Evolutionary conservation across 2,329 filamentous ascomycete genomes (phyloP).

Genomic region (Colletotrichum sp.): DNA sequence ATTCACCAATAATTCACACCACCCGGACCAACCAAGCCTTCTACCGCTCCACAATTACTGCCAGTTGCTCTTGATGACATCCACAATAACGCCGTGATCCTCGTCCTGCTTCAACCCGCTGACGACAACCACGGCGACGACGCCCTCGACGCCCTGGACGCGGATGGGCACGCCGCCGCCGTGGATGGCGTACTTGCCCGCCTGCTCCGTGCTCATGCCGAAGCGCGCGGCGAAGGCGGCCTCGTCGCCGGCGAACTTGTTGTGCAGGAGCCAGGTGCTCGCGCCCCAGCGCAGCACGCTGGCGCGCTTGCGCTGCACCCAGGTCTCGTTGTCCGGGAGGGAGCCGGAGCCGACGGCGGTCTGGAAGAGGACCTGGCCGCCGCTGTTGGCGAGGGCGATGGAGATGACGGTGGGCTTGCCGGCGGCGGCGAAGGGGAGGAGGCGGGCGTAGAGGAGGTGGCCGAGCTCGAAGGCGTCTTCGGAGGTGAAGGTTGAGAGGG

Average conservation of each 20-base stretch:
- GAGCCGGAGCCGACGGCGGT: conserved; percentile 69
- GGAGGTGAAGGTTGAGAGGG: conserved; percentile 61
- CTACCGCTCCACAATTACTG: neutral
- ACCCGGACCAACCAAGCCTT: neutral
- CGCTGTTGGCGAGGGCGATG: conserved; percentile 63
- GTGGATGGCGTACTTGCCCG: conserved; percentile 74
- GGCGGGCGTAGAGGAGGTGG: conserved; percentile 66
- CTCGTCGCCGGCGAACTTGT: conserved; percentile 71
- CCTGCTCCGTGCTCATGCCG: conserved; percentile 61
- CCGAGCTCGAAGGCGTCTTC: conserved; percentile 71
- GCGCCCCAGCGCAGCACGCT: conserved; percentile 74
- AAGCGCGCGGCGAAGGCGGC: conserved; percentile 68
- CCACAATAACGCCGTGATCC: conserved; percentile 78
- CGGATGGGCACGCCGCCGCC: conserved; percentile 77
- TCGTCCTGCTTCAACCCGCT: conserved; percentile 78
- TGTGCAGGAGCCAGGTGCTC: conserved; percentile 74
- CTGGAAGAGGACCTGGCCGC: conserved; percentile 70
- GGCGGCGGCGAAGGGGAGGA: conserved; percentile 51
- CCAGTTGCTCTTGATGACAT: conserved; percentile 65
- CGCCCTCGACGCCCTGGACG: conserved; percentile 75
- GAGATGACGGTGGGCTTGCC: conserved; percentile 61
- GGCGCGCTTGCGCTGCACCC: conserved; percentile 74
- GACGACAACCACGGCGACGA: conserved; percentile 77
- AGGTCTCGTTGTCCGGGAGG: conserved; percentile 73
- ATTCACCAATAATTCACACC: neutral